Evolutionary conservation across 345 rosid genomes (phyloP).

Genomic region (Turnera subulata): DNA sequence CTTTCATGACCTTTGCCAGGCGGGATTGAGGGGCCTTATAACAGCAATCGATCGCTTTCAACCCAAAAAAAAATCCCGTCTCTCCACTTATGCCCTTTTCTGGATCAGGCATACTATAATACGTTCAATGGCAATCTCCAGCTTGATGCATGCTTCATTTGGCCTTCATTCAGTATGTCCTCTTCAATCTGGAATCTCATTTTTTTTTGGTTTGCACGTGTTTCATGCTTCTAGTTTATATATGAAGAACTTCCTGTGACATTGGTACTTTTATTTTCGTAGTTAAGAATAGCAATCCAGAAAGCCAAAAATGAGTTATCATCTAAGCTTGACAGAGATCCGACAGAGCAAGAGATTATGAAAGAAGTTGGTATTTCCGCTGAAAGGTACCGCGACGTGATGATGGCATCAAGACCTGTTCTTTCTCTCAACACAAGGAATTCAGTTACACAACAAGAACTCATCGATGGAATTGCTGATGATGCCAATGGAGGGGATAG

Average conservation of each 20-base stretch:
- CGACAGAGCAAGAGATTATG: constrained; percentile 68
- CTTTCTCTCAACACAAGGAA: constrained; percentile 74
- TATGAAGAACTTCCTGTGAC: neutral
- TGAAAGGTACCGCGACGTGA: constrained; percentile 79
- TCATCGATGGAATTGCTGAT: constrained; percentile 68
- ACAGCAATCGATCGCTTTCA: constrained; percentile 94
- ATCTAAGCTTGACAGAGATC: constrained; percentile 59
- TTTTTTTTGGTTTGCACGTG: constrained; percentile 8
- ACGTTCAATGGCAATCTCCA: constrained; percentile 83
- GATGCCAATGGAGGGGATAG: constrained; percentile 68
- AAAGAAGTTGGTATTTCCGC: constrained; percentile 62
- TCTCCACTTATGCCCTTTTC: constrained; percentile 82
- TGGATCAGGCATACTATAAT: constrained; percentile 94
- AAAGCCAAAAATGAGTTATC: constrained; percentile 59
- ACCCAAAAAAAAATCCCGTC: constrained; percentile 63
- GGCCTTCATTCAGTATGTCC: constrained; percentile 84
- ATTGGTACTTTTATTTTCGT: constrained; percentile 16
- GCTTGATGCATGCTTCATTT: constrained; percentile 77
- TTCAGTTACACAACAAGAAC: constrained; percentile 75
- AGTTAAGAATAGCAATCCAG: constrained; percentile 80
- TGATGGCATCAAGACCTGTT: constrained; percentile 68
- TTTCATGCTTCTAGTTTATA: neutral
- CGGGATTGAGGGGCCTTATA: constrained; percentile 86
- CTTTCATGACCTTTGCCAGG: constrained; percentile 96
- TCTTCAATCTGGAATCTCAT: constrained; percentile 3